A percentile compares a stretch with the other conserved stretches of the same genome.
Evolutionary conservation across 305 asterid species (phyloP).

Genomic region (Petunia hybrid): DNA sequence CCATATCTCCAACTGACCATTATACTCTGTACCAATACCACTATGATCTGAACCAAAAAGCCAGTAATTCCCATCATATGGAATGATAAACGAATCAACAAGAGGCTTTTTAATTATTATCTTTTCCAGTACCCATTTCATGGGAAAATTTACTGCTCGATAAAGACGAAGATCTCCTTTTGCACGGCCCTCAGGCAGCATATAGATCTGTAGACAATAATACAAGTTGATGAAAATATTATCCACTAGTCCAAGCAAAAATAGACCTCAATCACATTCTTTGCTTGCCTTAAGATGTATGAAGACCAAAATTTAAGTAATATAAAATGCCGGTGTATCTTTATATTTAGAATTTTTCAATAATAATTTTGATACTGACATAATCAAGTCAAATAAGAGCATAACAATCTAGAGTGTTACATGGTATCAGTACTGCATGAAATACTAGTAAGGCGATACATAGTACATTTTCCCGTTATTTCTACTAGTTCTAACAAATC

Average conservation of each 20-base stretch:
- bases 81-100: conserved; percentile 77
- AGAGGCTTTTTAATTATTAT: conserved; percentile 77
- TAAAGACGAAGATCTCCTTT: conserved; percentile 95
- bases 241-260: not conserved
- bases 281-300: not conserved
- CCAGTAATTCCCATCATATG: conserved; percentile 78
- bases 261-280: not conserved
- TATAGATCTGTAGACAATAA: conserved; percentile 68
- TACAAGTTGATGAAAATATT: conserved; percentile 4
- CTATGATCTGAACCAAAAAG: conserved; percentile 95
- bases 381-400: not conserved
- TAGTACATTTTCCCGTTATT: not conserved
- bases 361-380: not conserved
- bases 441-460: not conserved
- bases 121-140: conserved; percentile 78
- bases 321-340: not conserved
- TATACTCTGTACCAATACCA: conserved; percentile 69
- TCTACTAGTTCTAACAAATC: not conserved
- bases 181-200: conserved; percentile 93
- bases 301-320: not conserved
- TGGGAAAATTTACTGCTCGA: conserved; percentile 82
- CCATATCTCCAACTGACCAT: conserved; percentile 97
- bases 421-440: not conserved
- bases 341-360: not conserved
- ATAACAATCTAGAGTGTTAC: not conserved